Evolutionary conservation across 2,329 filamentous ascomycete genomes (phyloP).

Genomic region (Pseudogymnoascus sp.): DNA sequence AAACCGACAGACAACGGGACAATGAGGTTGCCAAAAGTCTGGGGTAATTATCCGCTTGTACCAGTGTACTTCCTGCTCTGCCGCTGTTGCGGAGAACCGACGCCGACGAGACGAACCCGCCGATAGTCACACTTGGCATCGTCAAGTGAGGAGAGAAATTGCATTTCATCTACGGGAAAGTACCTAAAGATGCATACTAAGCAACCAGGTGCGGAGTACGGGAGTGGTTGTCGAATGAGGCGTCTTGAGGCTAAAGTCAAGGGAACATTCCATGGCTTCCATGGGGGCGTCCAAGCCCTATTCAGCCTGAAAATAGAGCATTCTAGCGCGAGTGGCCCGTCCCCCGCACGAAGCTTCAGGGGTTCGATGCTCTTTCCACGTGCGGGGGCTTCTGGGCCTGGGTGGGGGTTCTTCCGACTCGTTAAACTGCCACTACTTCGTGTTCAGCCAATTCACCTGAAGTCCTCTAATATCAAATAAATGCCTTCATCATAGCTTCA

Average conservation of each 20-base stretch:
- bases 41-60: slow-evolving; percentile 2
- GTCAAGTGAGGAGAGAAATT: not conserved
- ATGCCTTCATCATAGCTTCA: not conserved
- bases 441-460: not conserved
- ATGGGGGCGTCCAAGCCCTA: not conserved
- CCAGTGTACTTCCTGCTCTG: not conserved
- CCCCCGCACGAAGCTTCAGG: not conserved
- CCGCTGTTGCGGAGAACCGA: not conserved
- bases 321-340: not conserved
- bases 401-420: not conserved
- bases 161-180: not conserved
- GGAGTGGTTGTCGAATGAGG: not conserved
- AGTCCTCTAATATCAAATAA: not conserved
- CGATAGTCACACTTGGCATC: not conserved
- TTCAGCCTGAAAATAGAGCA: slow-evolving; percentile 8
- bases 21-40: not conserved
- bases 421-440: not conserved
- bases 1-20: not conserved
- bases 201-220: not conserved
- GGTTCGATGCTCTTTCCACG: not conserved
- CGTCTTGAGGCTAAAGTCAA: slow-evolving; percentile 8
- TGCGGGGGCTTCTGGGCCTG: not conserved
- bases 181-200: not conserved
- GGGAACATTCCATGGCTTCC: slow-evolving; percentile 3
- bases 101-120: not conserved